These are phyloP conservation scores for Arthrinium phaeospermum DNA, from an alignment of 2,329 filamentous ascomycete genomes.

Conservation along the genomic window DNA sequence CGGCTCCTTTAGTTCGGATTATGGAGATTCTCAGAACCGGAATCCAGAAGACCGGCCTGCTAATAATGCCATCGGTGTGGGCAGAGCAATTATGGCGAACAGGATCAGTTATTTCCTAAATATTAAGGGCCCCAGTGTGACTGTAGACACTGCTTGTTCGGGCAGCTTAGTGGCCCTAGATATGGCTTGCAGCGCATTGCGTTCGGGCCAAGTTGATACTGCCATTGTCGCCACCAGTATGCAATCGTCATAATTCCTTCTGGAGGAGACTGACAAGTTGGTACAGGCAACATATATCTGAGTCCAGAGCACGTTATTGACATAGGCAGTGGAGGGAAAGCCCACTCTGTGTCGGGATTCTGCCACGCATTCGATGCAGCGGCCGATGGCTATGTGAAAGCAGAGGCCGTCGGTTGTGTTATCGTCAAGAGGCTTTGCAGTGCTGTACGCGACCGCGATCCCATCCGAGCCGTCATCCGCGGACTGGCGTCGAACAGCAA, in stretches of 20 bases:
- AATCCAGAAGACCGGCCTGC: constrained; percentile 30
- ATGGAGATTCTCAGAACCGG: constrained; percentile 28
- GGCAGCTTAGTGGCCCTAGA: constrained; percentile 35
- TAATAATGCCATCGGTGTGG: constrained; percentile 30
- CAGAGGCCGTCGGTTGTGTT: no score
- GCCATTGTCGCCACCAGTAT: not conserved
- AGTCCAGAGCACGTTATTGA: not conserved
- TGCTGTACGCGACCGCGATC: not conserved
- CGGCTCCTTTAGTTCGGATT: constrained; percentile 24
- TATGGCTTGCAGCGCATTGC: constrained; percentile 36
- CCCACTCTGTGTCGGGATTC: no score
- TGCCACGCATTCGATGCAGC: no score
- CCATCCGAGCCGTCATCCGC: not conserved
- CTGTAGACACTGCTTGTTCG: constrained; percentile 39
- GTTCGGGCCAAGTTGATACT: constrained; percentile 20
- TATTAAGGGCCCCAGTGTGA: constrained; percentile 37
- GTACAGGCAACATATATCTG: not conserved
- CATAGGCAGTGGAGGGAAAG: not conserved
- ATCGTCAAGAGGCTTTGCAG: no score
- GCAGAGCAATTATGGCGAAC: constrained; percentile 37
- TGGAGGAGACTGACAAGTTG: no score
- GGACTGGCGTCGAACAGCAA: not conserved
- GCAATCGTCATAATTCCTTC: no score
- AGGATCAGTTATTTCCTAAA: constrained; percentile 42
- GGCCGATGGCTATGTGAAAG: no score